Evolutionary conservation across 805 yeast genomes (phyloP).

Genomic region (Ogataea glucozyma): DNA sequence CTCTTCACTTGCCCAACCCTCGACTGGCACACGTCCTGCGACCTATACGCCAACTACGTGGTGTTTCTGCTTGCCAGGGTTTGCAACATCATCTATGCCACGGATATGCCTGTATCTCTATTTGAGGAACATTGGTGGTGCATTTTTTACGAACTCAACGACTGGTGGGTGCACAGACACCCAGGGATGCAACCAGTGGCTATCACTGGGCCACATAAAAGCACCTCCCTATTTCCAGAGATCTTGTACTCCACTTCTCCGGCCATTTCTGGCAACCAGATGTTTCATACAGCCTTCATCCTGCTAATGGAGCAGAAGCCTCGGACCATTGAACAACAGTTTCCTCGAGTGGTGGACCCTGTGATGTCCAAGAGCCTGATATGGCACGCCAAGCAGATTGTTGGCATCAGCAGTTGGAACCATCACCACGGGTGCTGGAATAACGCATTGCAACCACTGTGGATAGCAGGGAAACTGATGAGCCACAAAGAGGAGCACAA

Average conservation of each 20-base stretch:
- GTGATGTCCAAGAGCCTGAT: slow-evolving; percentile 18
- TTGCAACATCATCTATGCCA: slow-evolving; percentile 35
- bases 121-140: slow-evolving; percentile 40
- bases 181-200: slow-evolving; percentile 39
- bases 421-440: slow-evolving; percentile 29
- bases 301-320: slow-evolving; percentile 42
- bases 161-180: slow-evolving; percentile 36
- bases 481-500: slow-evolving; percentile 29
- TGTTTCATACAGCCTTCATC: slow-evolving; percentile 44
- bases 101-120: slow-evolving; percentile 13
- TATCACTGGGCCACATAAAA: slow-evolving; percentile 16
- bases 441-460: slow-evolving; percentile 30
- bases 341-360: slow-evolving; percentile 12
- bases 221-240: slow-evolving; percentile 38
- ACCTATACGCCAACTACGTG: slow-evolving; percentile 42
- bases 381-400: slow-evolving; percentile 42
- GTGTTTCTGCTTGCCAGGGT: slow-evolving; percentile 41
- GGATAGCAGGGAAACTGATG: slow-evolving; percentile 31
- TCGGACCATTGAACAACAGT: slow-evolving; percentile 21
- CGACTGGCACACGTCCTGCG: slow-evolving; percentile 23
- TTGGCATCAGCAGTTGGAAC: slow-evolving; percentile 37
- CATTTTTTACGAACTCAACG: slow-evolving; percentile 39
- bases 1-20: slow-evolving; percentile 21
- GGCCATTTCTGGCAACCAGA: slow-evolving; percentile 41
- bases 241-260: slow-evolving; percentile 41